Evolutionary conservation across 2,329 filamentous ascomycete genomes (phyloP), one percentile per base, ranked within the genome.

Genomic region (Corniculantispora saksenae): DNA sequence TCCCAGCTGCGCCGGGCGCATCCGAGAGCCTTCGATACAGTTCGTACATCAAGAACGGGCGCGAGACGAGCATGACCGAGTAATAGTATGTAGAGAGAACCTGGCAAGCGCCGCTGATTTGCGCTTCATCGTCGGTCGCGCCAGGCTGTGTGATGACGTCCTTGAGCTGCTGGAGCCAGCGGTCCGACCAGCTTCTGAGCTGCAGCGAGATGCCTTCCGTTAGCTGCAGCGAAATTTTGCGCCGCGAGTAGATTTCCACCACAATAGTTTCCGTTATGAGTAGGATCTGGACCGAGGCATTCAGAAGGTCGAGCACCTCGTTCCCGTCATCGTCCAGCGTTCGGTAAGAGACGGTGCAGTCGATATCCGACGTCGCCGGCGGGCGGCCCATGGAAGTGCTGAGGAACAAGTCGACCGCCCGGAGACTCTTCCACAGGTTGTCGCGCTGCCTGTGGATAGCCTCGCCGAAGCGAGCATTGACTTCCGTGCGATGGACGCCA

Each of bases 11-110:
- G 5, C 69, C 40, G 69, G 73, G 67, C 4, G 69, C 72, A 12
- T 82, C 80, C 0, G 78, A 77, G 4, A 85, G 67, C 0, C 83
- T 76, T 32, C 78, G 77, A 59, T 79, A 81, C 3, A 86, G 74
- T 70, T 86, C 83, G 57, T 84, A 84, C 83, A 86, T 85, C 8
- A 86, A 75, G 59, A 86, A 86, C 0, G 84, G 84, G 1, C 84
- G 75, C 0, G 84, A 83, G 0, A 86, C 83, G 3, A 86, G 76
- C 76, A 86, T 86, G n/a, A 86, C 84, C 0, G 83, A 81, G 65
- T 86, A 86, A 70, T 85, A 85, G 63, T 86, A 86, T 1, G 83
- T 82, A 0, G 81, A 78, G 9, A 86, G 70, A 0, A 84, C 79
- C 70, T 84, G 83, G 32, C 82, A 84, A 0, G 83, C 83, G 0